A percentile compares a stretch with the other conserved stretches of the same genome.
phyloP scores from a whole-genome alignment of 192 early-diverging fungal genomes.

The Geranomyces michiganensis region DNA sequence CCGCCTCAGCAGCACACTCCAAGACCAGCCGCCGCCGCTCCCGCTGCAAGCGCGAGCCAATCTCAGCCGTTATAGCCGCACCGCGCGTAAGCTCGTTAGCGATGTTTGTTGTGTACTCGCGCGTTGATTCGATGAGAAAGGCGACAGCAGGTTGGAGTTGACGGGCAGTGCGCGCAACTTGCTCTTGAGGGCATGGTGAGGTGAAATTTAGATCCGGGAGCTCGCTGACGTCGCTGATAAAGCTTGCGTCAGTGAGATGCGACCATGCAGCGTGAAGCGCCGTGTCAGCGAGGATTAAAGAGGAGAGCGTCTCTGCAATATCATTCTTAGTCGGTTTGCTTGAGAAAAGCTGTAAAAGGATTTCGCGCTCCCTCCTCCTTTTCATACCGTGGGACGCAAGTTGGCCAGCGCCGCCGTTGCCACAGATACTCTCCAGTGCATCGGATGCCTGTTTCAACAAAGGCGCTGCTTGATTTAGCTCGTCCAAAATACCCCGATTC shows the following conservation, averaged over 20 bases:
- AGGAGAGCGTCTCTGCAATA: not conserved
- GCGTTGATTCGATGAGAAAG: not conserved
- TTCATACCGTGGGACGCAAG: not conserved
- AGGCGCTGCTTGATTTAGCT: not conserved
- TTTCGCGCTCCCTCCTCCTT: too few relatives aligned
- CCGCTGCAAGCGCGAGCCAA: not conserved
- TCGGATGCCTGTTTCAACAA: not conserved
- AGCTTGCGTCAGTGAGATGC: conserved; percentile 8
- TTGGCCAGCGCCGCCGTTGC: not conserved
- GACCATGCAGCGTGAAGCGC: not conserved
- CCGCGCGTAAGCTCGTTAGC: not conserved
- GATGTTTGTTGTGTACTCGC: not conserved
- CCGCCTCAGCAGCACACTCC: not conserved
- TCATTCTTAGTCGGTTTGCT: not conserved
- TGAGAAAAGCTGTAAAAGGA: too few relatives aligned
- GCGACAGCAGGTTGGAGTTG: not conserved
- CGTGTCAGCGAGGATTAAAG: not conserved
- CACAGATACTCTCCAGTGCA: not conserved
- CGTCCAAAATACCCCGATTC: not conserved
- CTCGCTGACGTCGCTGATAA: not conserved
- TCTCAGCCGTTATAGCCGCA: not conserved
- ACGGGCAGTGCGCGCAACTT: not conserved
- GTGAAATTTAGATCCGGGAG: not conserved
- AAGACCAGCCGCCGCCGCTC: not conserved
- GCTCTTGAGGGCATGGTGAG: not conserved